These are phyloP conservation scores for Penicillium chermesinum DNA, from an alignment of 495 filamentous ascomycete genomes.

Conservation along the genomic window DNA sequence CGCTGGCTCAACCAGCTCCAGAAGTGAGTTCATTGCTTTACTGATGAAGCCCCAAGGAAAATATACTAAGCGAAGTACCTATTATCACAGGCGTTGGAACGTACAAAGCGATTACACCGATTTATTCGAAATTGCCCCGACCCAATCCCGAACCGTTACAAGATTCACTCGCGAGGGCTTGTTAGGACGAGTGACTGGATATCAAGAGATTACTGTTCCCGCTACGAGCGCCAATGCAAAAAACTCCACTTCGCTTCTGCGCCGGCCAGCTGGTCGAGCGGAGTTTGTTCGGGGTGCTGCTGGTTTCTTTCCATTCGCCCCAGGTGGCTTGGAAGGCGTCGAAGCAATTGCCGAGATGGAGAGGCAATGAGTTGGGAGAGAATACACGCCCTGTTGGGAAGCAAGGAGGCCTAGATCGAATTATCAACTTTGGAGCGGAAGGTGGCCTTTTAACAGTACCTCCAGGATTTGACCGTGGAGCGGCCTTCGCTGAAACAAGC, in stretches of 20 bases:
- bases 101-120: conserved; percentile 66
- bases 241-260: conserved; percentile 85
- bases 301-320: conserved; percentile 93
- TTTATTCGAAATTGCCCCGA: conserved; percentile 81
- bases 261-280: conserved; percentile 80
- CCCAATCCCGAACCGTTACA: conserved; percentile 86
- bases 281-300: conserved; percentile 95
- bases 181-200: conserved; percentile 89
- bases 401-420: conserved; percentile 57
- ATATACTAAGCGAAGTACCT: conserved; percentile 13
- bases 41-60: not conserved
- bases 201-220: conserved; percentile 90
- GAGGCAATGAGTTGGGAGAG: conserved; percentile 43
- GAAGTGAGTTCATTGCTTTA: conserved; percentile 44
- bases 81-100: conserved; percentile 66
- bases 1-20: conserved; percentile 87
- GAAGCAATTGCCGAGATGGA: conserved; percentile 73
- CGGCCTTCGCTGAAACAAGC: conserved; percentile 64
- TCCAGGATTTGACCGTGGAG: conserved; percentile 75
- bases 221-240: conserved; percentile 89
- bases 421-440: conserved; percentile 74
- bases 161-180: conserved; percentile 89
- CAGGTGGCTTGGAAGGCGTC: conserved; percentile 85
- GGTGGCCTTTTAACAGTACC: conserved; percentile 76
- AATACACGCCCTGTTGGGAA: conserved; percentile 40